Base-by-base conservation (phyloP, 2,329 filamentous ascomycete genomes). In the Fusarium burgessii region DNA sequence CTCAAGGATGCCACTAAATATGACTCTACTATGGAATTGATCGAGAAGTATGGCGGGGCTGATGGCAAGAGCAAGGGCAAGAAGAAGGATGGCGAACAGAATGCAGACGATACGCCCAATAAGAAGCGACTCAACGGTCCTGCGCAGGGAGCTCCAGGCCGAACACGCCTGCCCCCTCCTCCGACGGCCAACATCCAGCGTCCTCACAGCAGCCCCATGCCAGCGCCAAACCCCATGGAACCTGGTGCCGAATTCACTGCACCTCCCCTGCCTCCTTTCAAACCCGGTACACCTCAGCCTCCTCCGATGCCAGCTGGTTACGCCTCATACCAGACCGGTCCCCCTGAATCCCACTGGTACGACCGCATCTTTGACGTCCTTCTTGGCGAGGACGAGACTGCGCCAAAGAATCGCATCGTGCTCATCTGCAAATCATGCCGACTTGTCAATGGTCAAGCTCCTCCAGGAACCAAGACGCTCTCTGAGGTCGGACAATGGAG, bases 1-100 rank as follows among this genome's bases (percentile, higher is more conserved):
- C 89, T 99, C 70, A 99, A 99, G 82, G 91, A 92, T 63, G 95
- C 95, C 29, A 99, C 96, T 36, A 97, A 93, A 80, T 99, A 98
- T 83, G 93, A 98, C 81, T 96, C 95, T 35, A 99, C 96, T 3
- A 90, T 97, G 77, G 90, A 98, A 78, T 83, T 99, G 65, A 88
- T 99, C 14, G 93, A 98, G 77, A 99, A 98, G 77, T 99, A 99
- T 79, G 95, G 94, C 38, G 92, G 90, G 13, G 84, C 86, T 23
- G 89, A 91, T 68, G 83, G 86, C 75, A 77, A 77, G 17, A 76
- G 86, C 76, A 77, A 77, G 14, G 77, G 75, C 15, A 78, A 70
- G 66, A 81, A 77, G 46, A 77, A 76, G 32, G 66, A 74, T 8
- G 62, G 51, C 18, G 70, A 65, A 11, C 57, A 64, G 20, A 61